Conservation (phyloP, 2,329 filamentous ascomycete species). For the Nigrospora oryzae region DNA sequence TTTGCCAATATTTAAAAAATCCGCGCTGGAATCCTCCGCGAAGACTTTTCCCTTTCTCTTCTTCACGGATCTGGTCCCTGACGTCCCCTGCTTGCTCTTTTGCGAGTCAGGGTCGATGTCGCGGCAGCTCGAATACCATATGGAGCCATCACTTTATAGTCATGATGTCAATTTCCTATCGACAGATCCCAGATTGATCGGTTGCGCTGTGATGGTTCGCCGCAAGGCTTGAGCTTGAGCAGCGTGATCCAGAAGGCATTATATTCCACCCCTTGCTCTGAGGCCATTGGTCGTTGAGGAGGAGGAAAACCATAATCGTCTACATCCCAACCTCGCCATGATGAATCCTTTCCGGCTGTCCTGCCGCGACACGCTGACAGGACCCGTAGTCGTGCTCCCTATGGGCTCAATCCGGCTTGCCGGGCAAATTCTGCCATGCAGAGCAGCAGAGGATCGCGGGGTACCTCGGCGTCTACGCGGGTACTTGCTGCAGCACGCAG, state of each 20-base stretch:
- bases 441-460: too few relatives aligned
- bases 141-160: conserved; percentile 62
- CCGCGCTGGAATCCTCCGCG: conserved; percentile 2
- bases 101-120: conserved; percentile 54
- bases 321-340: conserved; percentile 39
- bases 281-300: conserved; percentile 87
- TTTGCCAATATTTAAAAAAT: conserved; percentile 9
- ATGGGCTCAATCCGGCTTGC: too few relatives aligned
- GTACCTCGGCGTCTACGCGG: too few relatives aligned
- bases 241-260: conserved; percentile 51
- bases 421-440: too few relatives aligned
- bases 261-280: conserved; percentile 88
- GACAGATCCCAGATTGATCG: conserved; percentile 86
- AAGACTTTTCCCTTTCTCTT: conserved; percentile 26
- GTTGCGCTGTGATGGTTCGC: conserved; percentile 58
- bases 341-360: too few relatives aligned
- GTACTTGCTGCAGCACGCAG: too few relatives aligned
- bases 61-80: conserved; percentile 74
- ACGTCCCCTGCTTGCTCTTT: conserved; percentile 24
- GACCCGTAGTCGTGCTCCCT: too few relatives aligned
- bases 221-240: conserved; percentile 59
- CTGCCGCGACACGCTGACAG: too few relatives aligned
- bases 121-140: conserved; percentile 72
- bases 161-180: conserved; percentile 86
- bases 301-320: conserved; percentile 81